Evolutionary conservation across 768 basidiomycete genomes (phyloP), one percentile per base, ranked within the genome.

Genomic region (Peribolospora kevripleyi): DNA sequence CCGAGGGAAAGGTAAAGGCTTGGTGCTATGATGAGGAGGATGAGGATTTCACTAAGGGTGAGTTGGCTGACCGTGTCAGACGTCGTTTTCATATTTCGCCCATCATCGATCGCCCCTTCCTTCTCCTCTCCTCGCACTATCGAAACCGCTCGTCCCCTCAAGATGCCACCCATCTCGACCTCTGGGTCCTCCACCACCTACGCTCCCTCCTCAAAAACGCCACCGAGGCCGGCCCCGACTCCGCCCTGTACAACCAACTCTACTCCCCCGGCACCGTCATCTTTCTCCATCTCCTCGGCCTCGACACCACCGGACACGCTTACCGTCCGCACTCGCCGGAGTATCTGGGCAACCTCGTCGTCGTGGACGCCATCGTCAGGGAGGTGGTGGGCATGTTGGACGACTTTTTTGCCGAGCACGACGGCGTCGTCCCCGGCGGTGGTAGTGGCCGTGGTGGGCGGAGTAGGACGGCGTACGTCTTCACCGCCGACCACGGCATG

Each of bases 401-500:
- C 0, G 70, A 75, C 4, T 86, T 81, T 64, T 87, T 78, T 61
- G 61, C 68, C 41, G 80, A 83, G 56, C 68, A 76, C 25, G 75
- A 80, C 54, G 25, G 56, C 56, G n/a, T 57, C 51, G 37, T 39
- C 54, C 6, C 54, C 53, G 54, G 53, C 52, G 49, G 14, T 49
- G 56, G 42, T 50, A 25, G 5, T 13, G 6, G 39, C 41, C 41
- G 7, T 6, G 42, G 38, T 42, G 10, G 6, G 38, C 14, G 41
- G 11, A 11, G 36, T n/a, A 52, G 56, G 46, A 85, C 83, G 0
- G 75, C 75, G 56, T 86, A 74, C 62, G 67, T 87, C 41, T 87
- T 84, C 64, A 87, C 82, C 3, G 82, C 85, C 0, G 85, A 88
- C 65, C 85, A 88, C 63, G 85, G 85, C 7, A 88, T 88, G 85